Conservation (phyloP, 1,284 basidiomycete genomes). For the Cystobasidium pallidum region DNA sequence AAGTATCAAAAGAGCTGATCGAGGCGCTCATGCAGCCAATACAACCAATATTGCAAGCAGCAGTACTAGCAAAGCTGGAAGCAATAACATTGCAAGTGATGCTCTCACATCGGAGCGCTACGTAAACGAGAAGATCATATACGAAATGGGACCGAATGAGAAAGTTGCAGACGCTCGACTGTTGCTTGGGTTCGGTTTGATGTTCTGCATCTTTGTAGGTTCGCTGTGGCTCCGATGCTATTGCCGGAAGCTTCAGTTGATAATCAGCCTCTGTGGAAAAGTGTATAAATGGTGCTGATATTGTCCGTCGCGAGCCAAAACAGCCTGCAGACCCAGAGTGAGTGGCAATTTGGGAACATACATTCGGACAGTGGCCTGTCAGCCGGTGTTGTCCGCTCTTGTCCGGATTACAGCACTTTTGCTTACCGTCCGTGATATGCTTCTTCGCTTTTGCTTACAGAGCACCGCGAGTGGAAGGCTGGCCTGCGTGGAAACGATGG, state of each 20-base stretch:
- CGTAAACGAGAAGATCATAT: slow-evolving; percentile 23
- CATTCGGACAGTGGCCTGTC: no score
- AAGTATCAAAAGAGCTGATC: slow-evolving; percentile 11
- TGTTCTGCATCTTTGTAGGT: slow-evolving; percentile 25
- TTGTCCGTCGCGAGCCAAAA: slow-evolving; percentile 31
- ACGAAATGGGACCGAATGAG: slow-evolving; percentile 17
- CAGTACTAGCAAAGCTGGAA: neutral
- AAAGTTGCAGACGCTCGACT: slow-evolving; percentile 15
- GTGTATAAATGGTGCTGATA: slow-evolving; percentile 38
- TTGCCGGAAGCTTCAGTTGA: neutral
- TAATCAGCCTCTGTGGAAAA: neutral
- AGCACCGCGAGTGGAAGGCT: slow-evolving; percentile 31
- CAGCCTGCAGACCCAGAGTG: slow-evolving; percentile 37
- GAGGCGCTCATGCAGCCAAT: neutral
- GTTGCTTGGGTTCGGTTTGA: slow-evolving; percentile 25
- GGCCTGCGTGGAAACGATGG: slow-evolving; percentile 42
- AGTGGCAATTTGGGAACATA: no score
- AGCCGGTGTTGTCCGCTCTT: no score
- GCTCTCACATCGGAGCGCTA: slow-evolving; percentile 4
- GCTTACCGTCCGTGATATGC: no score
- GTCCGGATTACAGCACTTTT: no score
- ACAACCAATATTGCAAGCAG: neutral
- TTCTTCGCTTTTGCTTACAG: neutral
- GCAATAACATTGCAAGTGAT: neutral
- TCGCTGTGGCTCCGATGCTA: no score